Evolutionary conservation across 1,139 yeast genomes (phyloP).

Genomic region (Debaryomyces robertsiae): DNA sequence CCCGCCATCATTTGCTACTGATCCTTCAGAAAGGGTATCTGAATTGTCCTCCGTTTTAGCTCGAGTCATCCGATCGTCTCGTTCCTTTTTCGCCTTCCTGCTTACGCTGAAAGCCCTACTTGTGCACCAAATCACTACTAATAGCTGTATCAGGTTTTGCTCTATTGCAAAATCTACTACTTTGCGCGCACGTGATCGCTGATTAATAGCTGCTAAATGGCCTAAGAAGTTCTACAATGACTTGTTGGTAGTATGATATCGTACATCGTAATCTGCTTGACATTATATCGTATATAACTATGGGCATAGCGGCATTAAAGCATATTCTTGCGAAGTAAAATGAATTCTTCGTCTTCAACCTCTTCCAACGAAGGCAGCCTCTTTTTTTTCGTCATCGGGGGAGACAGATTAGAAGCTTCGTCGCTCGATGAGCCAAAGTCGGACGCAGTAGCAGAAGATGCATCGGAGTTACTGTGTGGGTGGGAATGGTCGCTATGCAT

Average conservation of each 20-base stretch:
- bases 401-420: not conserved
- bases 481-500: no score
- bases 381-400: constrained; percentile 1
- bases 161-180: constrained; percentile 7
- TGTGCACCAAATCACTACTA: not conserved
- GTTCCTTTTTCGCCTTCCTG: not conserved
- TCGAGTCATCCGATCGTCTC: constrained; percentile 2
- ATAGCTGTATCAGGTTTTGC: not conserved
- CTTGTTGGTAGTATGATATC: no score
- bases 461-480: no score
- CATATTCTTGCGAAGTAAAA: constrained; percentile 39
- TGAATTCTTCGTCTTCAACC: constrained; percentile 50
- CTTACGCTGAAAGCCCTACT: not conserved
- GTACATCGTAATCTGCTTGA: not conserved
- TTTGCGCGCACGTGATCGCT: constrained; percentile 5
- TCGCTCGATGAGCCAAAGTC: constrained; percentile 13
- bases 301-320: not conserved
- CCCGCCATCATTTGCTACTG: constrained; percentile 32
- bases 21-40: constrained; percentile 3
- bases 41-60: constrained; percentile 3
- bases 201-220: constrained; percentile 7
- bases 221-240: no score
- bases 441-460: not conserved
- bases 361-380: constrained; percentile 38
- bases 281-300: not conserved